Base-by-base conservation (phyloP, 257 asterid species). In the Fraxinus anomala region DNA sequence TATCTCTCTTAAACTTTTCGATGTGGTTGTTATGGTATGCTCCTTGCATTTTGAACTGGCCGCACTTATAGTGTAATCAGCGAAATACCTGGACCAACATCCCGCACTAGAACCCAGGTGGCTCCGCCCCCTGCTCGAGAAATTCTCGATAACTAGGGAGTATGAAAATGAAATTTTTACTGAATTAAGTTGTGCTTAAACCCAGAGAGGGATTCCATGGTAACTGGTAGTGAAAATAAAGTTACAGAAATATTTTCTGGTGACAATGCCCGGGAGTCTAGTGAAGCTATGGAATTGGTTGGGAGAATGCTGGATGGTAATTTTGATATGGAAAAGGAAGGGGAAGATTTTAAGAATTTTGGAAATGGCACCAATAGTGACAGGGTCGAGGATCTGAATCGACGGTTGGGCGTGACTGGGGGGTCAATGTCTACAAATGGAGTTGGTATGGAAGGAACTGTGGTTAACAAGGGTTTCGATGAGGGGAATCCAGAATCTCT, bases 221-320 rank as follows among this genome's bases (percentile, higher is more conserved):
- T n/a, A 7, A 21, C 26, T 17, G 65, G 23, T 54, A n/a, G 65
- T 19, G 75, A 70, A 21, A 82, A 31, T 23, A 77, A 81, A 19
- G 75, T 34, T 44, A 80, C 23, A 72, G 81, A 74, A 61, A 59
- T 51, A 72, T 79, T 59, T 59, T 70, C 84, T 40, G 70, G 69
- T 2, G 73, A 16, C 34, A 54, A 73, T 59, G 84, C 44, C 16
- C 76, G 83, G 87, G 82, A 42, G 69, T 68, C 82, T 31, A 77
- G 80, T 86, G 80, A 82, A 23, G 82, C 86, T 77, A 77, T 88
- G 88, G 40, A 79, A 63, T 54, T 88, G 85, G 92, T 88, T 76
- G 85, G 83, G 1, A 88, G 81, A 80, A 85, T 84, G 61, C 80
- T 84, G 68, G 78, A 78, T 26, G 87, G 88, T 33, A 82, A 42